Percentiles rank a stretch among this genome's conserved stretches.
phyloP scores from a whole-genome alignment of 2,329 filamentous ascomycete species.

The Thielaviopsis euricoi region DNA sequence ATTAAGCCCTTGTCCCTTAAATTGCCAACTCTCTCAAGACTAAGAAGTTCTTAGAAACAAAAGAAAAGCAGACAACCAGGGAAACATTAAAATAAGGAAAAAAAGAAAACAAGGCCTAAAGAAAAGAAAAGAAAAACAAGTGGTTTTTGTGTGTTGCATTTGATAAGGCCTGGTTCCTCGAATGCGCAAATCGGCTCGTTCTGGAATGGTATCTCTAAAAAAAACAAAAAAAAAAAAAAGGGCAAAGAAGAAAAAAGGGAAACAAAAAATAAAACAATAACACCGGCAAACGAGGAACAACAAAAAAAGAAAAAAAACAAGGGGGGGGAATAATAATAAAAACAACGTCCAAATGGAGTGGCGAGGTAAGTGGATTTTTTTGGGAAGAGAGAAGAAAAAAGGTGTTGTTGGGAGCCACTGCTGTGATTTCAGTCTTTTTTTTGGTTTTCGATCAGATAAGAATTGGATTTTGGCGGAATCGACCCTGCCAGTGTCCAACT shows the following conservation, averaged over 20 bases:
- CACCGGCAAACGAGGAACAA: not conserved
- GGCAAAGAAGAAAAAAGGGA: not conserved
- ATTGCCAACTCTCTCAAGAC: too few relatives aligned
- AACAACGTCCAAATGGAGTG: not conserved
- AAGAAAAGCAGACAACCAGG: too few relatives aligned
- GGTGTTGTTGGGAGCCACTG: not conserved
- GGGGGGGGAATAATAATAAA: not conserved
- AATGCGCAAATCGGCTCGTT: not conserved
- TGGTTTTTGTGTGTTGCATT: not conserved
- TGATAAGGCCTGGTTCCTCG: conserved; percentile 6
- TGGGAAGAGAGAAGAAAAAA: not conserved
- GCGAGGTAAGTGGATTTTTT: not conserved
- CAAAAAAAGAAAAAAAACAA: not conserved
- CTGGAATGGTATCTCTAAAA: conserved; percentile 1
- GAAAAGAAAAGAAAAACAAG: not conserved
- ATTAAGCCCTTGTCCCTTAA: too few relatives aligned
- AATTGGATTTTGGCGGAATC: not conserved
- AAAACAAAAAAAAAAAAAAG: not conserved
- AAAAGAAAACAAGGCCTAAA: not conserved
- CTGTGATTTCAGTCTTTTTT: too few relatives aligned
- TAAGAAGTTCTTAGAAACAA: too few relatives aligned
- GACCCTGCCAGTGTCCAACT: not conserved
- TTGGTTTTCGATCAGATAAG: conserved; percentile 1
- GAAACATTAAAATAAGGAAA: too few relatives aligned
- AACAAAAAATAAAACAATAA: not conserved